Conservation (phyloP, 345 rosid genomes). For the Sonneratia alba region DNA sequence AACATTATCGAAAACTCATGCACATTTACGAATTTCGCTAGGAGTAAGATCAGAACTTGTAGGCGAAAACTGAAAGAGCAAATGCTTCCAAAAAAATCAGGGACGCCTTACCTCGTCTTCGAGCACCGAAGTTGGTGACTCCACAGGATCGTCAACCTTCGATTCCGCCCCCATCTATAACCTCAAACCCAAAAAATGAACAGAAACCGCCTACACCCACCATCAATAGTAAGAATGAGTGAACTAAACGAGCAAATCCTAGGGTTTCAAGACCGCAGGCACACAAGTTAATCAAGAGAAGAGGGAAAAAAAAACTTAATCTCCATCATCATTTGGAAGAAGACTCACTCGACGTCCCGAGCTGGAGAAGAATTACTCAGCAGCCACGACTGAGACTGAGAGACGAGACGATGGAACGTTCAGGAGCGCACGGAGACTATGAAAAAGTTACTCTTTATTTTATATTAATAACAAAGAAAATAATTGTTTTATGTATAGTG, state of each 20-base stretch:
- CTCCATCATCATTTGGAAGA: neutral
- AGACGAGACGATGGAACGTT: conserved; percentile 9
- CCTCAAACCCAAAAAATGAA: conserved; percentile 17
- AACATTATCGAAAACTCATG: neutral
- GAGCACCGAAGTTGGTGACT: conserved; percentile 87
- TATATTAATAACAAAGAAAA: too few relatives aligned
- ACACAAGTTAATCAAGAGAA: neutral
- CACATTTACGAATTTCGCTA: neutral
- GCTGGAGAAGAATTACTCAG: neutral
- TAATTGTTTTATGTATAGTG: neutral
- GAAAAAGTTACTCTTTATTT: neutral
- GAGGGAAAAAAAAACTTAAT: neutral
- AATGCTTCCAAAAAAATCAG: neutral
- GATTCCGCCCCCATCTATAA: conserved; percentile 19
- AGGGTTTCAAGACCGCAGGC: neutral
- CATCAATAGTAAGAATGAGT: neutral
- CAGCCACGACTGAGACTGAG: neutral
- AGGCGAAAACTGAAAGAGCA: neutral
- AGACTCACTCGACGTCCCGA: neutral
- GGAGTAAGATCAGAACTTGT: neutral
- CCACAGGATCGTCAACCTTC: conserved; percentile 40
- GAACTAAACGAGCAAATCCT: neutral
- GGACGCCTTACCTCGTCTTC: conserved; percentile 50
- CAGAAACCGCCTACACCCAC: neutral
- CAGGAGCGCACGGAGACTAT: neutral